Evolutionary conservation across 345 rosid species (phyloP), one percentile per base, ranked within the genome.

Genomic region (Excoecaria agallocha): DNA sequence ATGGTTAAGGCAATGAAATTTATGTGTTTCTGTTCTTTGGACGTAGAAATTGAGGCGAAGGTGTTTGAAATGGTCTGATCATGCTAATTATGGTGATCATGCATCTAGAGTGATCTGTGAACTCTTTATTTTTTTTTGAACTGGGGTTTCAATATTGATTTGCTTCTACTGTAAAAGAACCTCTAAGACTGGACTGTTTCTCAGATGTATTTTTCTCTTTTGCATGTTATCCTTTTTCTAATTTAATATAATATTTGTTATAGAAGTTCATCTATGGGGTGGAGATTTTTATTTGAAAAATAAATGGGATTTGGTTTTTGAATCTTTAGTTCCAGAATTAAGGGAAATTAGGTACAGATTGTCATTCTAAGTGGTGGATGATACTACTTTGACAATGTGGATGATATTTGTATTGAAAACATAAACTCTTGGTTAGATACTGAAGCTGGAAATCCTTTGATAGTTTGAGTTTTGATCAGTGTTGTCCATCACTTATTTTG

Each of bases 31-130:
- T 68, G 9, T 38, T 12, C 8, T 57, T 51, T 41, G 66, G 74
- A 71, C 69, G 82, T 72, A 19, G 45, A 68, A 57, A 72, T 59
- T 73, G 72, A 73, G 66, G 69, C 69, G 41, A 73, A 65, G n/a
- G 63, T 78, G 43, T 65, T 79, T 59, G 64, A 45, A 63, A 69
- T 56, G 71, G 41, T 45, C 17, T 77, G 68, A 76, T 75, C 63
- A 57, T 63, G 20, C 22, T 66, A 74, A 78, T 69, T n/a, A 37
- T 30, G 70, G 60, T 71, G 71, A 66, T 59, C 66, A 17, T 65
- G 77, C 16, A 46, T 46, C 45, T 43, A 25, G 60, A 79, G 22
- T 68, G 60, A 60, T 39, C 52, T 43, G 45, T 43, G 60, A 50
- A 43, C 74, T 30, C 65, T 25, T 24, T 30, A 2, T 62, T 64